phyloP scores from a whole-genome alignment of 192 early-diverging fungal species.

The Podila epicladia region DNA sequence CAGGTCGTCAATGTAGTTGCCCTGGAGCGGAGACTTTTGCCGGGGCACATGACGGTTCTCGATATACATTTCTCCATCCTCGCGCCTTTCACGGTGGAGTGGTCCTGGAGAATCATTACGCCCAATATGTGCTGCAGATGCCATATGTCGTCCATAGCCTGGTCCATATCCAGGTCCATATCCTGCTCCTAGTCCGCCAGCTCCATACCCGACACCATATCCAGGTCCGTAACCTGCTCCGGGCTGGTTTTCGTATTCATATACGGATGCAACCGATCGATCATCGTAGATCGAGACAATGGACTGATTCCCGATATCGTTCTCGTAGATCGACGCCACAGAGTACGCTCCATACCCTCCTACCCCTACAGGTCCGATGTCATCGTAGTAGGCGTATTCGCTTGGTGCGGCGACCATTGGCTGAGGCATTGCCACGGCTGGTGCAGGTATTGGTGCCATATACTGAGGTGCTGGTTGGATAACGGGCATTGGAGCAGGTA shows the following conservation, averaged over 20 bases:
- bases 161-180: slow-evolving; percentile 12
- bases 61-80: background rate
- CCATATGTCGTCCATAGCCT: slow-evolving; percentile 7
- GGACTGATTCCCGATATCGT: slow-evolving; percentile 1
- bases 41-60: slow-evolving; percentile 1
- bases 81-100: background rate
- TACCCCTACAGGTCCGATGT: background rate
- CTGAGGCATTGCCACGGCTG: background rate
- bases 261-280: slow-evolving; percentile 17
- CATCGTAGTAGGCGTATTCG: slow-evolving; percentile 1
- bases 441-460: background rate
- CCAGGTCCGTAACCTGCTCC: background rate
- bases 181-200: background rate
- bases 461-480: background rate
- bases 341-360: background rate
- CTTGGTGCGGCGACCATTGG: background rate
- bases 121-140: slow-evolving; percentile 17
- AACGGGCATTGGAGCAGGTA: background rate
- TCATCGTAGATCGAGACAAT: slow-evolving; percentile 35
- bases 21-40: background rate
- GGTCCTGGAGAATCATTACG: background rate
- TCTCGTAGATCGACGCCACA: slow-evolving; percentile 4
- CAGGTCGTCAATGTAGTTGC: background rate
- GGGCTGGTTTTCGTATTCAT: slow-evolving; percentile 4
- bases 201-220: background rate